Evolutionary conservation across 805 yeast species (phyloP).

Genomic region (Brettanomyces bruxellensis): DNA sequence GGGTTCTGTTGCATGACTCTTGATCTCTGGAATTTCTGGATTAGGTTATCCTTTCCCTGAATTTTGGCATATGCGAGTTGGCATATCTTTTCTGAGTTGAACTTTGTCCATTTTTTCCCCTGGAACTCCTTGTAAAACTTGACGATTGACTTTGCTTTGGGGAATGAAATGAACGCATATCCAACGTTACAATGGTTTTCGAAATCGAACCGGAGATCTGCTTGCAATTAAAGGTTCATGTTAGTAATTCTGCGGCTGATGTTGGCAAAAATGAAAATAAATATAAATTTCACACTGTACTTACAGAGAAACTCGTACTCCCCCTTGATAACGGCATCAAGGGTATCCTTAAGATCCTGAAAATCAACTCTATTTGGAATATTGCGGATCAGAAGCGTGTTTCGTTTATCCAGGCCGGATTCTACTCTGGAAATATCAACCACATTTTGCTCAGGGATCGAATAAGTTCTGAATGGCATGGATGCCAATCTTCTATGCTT

Average conservation of each 20-base stretch:
- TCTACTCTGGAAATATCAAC: conserved; percentile 33
- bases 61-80: conserved; percentile 44
- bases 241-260: conserved; percentile 2
- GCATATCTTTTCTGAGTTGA: conserved; percentile 41
- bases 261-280: background rate
- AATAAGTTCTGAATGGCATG: conserved; percentile 14
- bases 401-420: conserved; percentile 33
- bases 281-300: conserved; percentile 5
- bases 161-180: conserved; percentile 45
- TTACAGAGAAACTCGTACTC: conserved; percentile 31
- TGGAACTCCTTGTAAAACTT: conserved; percentile 35
- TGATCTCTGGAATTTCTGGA: conserved; percentile 41
- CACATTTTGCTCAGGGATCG: conserved; percentile 25
- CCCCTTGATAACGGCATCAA: conserved; percentile 35
- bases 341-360: conserved; percentile 33
- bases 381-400: conserved; percentile 44
- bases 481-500: conserved; percentile 18
- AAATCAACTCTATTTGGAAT: conserved; percentile 45
- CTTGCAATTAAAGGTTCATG: background rate
- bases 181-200: conserved; percentile 46
- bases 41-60: conserved; percentile 36
- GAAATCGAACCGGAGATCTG: conserved; percentile 42
- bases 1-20: conserved; percentile 38
- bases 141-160: conserved; percentile 33
- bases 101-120: conserved; percentile 38